Conservation (phyloP, 2,329 filamentous ascomycete species). For the Corinectria fuckeliana region DNA sequence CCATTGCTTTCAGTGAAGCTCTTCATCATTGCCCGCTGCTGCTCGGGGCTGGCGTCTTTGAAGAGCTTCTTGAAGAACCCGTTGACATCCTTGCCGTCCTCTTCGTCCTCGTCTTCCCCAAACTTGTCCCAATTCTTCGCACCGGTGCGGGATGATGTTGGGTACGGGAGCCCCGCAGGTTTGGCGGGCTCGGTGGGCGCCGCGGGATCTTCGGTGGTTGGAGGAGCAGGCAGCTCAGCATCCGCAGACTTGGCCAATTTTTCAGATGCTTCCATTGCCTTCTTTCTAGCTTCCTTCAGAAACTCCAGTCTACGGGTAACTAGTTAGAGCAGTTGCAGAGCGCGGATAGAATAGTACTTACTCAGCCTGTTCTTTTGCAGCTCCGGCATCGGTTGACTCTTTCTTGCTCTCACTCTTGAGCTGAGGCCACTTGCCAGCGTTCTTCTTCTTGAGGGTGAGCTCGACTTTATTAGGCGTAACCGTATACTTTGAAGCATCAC, state of each 20-base stretch:
- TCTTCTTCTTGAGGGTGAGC: slow-evolving; percentile 72
- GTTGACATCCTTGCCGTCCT: slow-evolving; percentile 70
- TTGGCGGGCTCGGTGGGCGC: slow-evolving; percentile 5
- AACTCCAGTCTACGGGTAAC: slow-evolving; percentile 18
- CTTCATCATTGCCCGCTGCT: slow-evolving; percentile 95
- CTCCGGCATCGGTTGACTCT: not conserved
- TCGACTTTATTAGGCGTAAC: slow-evolving; percentile 84
- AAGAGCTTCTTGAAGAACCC: slow-evolving; percentile 92
- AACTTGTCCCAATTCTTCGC: slow-evolving; percentile 94
- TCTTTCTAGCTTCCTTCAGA: slow-evolving; percentile 31
- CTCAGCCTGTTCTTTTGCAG: slow-evolving; percentile 23
- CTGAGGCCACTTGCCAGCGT: slow-evolving; percentile 70
- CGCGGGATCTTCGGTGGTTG: slow-evolving; percentile 5
- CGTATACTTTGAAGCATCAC: slow-evolving; percentile 63
- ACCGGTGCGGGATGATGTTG: slow-evolving; percentile 82
- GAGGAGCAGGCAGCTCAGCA: slow-evolving; percentile 2
- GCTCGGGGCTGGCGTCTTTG: slow-evolving; percentile 76
- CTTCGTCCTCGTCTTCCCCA: slow-evolving; percentile 60
- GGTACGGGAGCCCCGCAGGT: slow-evolving; percentile 66
- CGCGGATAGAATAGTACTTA: slow-evolving; percentile 17
- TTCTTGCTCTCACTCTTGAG: slow-evolving; percentile 30
- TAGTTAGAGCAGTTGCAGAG: slow-evolving; percentile 5
- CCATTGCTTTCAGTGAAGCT: slow-evolving; percentile 94
- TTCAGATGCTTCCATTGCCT: slow-evolving; percentile 26
- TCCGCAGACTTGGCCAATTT: not conserved